Conservation (phyloP, 805 yeast species). For the Nakazawaea molendinolei region DNA sequence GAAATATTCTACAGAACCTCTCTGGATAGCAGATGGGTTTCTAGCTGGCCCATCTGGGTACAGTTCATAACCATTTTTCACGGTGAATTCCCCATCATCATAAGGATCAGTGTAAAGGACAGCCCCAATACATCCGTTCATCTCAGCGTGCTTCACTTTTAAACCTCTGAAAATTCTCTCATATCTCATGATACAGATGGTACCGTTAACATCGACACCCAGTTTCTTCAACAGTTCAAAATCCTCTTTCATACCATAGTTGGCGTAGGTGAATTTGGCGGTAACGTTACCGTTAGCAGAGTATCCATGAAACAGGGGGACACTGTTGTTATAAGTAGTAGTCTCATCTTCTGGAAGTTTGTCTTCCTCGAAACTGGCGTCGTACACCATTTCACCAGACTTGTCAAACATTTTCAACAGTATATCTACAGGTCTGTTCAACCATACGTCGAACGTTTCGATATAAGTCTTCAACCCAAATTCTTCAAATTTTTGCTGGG, state of each 20-base stretch:
- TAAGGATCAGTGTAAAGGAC: constrained; percentile 50
- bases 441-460: constrained; percentile 52
- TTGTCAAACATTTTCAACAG: constrained; percentile 29
- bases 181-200: constrained; percentile 52
- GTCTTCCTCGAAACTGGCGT: constrained; percentile 47
- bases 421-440: constrained; percentile 44
- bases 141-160: constrained; percentile 56
- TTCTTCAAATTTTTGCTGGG: constrained; percentile 40
- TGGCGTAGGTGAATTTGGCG: constrained; percentile 49
- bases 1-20: constrained; percentile 54
- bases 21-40: constrained; percentile 51
- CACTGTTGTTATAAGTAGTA: constrained; percentile 28
- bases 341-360: constrained; percentile 33
- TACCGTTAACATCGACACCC: constrained; percentile 41
- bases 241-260: constrained; percentile 54
- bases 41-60: constrained; percentile 67
- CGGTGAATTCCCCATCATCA: constrained; percentile 54
- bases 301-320: constrained; percentile 55
- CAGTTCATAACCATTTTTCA: constrained; percentile 44
- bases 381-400: constrained; percentile 31
- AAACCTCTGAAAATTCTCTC: constrained; percentile 46
- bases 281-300: constrained; percentile 58
- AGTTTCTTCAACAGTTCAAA: constrained; percentile 33
- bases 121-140: constrained; percentile 56
- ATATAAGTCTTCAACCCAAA: constrained; percentile 43